Conservation (phyloP, 805 yeast species). For the Ascoidea asiatica region DNA sequence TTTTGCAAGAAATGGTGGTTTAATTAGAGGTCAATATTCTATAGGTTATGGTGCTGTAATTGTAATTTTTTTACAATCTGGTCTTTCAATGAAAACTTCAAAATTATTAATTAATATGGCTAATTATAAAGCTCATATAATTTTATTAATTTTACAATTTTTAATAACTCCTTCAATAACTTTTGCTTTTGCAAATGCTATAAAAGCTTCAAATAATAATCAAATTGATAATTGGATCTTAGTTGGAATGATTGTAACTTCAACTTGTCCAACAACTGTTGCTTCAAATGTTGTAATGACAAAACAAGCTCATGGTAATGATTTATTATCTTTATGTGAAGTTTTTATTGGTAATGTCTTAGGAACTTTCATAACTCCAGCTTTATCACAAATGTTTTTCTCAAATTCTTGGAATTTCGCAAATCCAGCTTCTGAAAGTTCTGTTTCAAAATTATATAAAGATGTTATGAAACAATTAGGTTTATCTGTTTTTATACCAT, state of each 20-base stretch:
- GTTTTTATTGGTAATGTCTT: slow-evolving; percentile 74
- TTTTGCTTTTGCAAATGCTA: slow-evolving; percentile 60
- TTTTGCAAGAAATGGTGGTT: slow-evolving; percentile 76
- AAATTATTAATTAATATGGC: slow-evolving; percentile 47
- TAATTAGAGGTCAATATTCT: slow-evolving; percentile 58
- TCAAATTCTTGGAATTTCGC: slow-evolving; percentile 58
- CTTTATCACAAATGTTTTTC: slow-evolving; percentile 60
- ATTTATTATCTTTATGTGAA: slow-evolving; percentile 63
- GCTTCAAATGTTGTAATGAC: slow-evolving; percentile 92
- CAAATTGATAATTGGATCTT: slow-evolving; percentile 65
- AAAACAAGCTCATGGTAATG: slow-evolving; percentile 72
- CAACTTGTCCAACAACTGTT: slow-evolving; percentile 85
- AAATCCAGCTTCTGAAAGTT: slow-evolving; percentile 53
- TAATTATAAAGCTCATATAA: slow-evolving; percentile 74
- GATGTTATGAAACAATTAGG: slow-evolving; percentile 85
- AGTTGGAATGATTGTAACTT: slow-evolving; percentile 72
- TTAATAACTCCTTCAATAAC: slow-evolving; percentile 58
- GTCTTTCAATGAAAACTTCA: slow-evolving; percentile 60
- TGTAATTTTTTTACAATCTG: slow-evolving; percentile 68
- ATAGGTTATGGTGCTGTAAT: slow-evolving; percentile 85
- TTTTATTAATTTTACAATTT: slow-evolving; percentile 56
- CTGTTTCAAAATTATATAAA: slow-evolving; percentile 46
- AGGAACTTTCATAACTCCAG: slow-evolving; percentile 85
- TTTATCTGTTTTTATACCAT: slow-evolving; percentile 67
- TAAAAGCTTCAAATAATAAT: slow-evolving; percentile 40